Evolutionary conservation across 2,329 filamentous ascomycete genomes (phyloP).

Genomic region (Cadophora gregata): DNA sequence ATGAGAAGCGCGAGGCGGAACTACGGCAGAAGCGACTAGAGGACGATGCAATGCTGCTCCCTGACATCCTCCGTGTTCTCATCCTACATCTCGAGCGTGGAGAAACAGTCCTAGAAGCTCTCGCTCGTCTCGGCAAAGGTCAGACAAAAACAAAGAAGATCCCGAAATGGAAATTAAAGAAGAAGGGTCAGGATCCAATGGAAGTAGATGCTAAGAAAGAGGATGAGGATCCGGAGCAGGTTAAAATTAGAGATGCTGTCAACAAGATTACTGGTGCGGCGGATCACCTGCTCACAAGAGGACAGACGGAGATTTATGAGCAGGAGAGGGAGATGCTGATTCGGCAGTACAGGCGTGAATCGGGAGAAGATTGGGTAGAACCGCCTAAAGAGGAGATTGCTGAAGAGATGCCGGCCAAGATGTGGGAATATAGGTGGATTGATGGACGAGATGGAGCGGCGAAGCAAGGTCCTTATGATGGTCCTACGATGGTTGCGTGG

Average conservation of each 20-base stretch:
- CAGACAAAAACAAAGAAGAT: constrained; percentile 65
- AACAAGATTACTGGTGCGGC: constrained; percentile 87
- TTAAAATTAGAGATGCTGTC: constrained; percentile 73
- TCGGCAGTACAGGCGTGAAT: constrained; percentile 82
- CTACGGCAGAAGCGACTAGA: constrained; percentile 71
- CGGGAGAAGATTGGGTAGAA: constrained; percentile 83
- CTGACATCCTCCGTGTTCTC: constrained; percentile 74
- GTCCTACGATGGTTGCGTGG: constrained; percentile 87
- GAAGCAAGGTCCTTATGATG: constrained; percentile 87
- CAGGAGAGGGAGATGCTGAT: constrained; percentile 83
- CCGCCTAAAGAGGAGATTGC: constrained; percentile 46
- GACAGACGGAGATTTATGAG: constrained; percentile 91
- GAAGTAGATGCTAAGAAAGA: constrained; percentile 67
- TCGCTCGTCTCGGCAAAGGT: constrained; percentile 78
- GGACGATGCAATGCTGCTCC: constrained; percentile 76
- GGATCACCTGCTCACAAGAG: constrained; percentile 82
- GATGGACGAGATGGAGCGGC: constrained; percentile 82
- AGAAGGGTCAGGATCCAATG: constrained; percentile 66
- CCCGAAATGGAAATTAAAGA: constrained; percentile 75
- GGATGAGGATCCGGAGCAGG: constrained; percentile 71
- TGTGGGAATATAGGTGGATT: constrained; percentile 94
- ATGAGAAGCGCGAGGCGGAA: constrained; percentile 83
- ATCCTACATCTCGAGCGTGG: constrained; percentile 77
- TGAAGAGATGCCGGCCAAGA: constrained; percentile 44
- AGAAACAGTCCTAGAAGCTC: constrained; percentile 87